Percentiles rank a stretch among this genome's conserved stretches.
phyloP scores from a whole-genome alignment of 2,329 filamentous ascomycete species.

The Biscogniauxia sp. region DNA sequence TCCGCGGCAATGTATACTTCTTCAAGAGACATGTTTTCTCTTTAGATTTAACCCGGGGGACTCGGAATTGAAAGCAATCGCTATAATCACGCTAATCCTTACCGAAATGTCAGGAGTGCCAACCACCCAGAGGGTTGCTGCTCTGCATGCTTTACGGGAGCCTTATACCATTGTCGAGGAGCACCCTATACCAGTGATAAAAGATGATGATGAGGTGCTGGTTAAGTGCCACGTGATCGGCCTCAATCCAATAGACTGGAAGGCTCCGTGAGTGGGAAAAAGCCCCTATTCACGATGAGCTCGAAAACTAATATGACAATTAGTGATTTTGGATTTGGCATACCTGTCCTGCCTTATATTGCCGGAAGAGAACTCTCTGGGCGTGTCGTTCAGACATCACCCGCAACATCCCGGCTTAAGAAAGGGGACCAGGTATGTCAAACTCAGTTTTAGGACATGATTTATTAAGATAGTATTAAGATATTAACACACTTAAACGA shows the following conservation, averaged over 20 bases:
- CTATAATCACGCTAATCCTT: background rate
- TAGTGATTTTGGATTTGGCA: constrained; percentile 69
- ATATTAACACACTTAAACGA: constrained; percentile 17
- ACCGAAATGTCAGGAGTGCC: background rate
- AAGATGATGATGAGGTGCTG: background rate
- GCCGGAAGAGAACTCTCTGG: constrained; percentile 70
- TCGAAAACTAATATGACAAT: background rate
- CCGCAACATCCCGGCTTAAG: constrained; percentile 47
- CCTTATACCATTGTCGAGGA: background rate
- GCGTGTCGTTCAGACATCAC: constrained; percentile 50
- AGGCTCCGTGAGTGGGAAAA: constrained; percentile 57
- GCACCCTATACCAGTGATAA: background rate
- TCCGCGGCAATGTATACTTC: background rate
- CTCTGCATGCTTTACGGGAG: background rate
- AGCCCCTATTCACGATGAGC: background rate
- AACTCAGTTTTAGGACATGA: background rate
- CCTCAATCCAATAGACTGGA: constrained; percentile 76
- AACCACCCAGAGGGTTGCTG: background rate
- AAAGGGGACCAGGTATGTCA: constrained; percentile 50
- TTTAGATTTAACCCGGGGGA: background rate
- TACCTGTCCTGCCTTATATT: constrained; percentile 66
- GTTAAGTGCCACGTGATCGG: constrained; percentile 52
- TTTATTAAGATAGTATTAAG: constrained; percentile 12
- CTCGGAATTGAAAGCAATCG: background rate
- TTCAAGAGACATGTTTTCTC: background rate